Evolutionary conservation across 1,139 yeast species (phyloP).

Genomic region (Taphrina populina): DNA sequence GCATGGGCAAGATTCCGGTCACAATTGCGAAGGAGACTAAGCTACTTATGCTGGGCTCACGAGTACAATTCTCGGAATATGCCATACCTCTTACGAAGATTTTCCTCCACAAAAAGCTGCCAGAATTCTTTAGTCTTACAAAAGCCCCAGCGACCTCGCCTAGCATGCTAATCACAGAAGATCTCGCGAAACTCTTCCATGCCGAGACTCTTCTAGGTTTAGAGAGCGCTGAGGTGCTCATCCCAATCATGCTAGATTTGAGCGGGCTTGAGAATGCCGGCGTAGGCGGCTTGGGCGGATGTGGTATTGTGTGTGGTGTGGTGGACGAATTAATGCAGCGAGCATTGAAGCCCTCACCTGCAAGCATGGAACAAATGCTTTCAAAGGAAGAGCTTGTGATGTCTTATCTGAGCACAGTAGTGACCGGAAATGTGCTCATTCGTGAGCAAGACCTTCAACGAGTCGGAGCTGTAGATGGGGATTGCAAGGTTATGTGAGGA

Average conservation of each 20-base stretch:
- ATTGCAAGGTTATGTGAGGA: conserved; percentile 13
- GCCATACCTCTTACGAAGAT: conserved; percentile 7
- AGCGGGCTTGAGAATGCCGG: conserved; percentile 2
- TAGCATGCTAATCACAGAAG: conserved; percentile 3
- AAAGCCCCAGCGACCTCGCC: conserved; percentile 25
- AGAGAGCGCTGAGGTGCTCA: conserved; percentile 14
- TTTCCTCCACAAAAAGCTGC: conserved; percentile 8
- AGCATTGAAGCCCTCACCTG: conserved; percentile 4
- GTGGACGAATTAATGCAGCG: conserved; percentile 24
- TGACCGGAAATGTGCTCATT: conserved; percentile 23
- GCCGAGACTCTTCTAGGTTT: conserved; percentile 6
- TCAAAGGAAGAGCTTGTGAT: conserved; percentile 25
- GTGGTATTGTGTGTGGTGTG: conserved; percentile 31
- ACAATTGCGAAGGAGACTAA: conserved; percentile 3
- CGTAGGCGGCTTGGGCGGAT: conserved; percentile 26
- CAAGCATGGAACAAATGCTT: conserved; percentile 7
- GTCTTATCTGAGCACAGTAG: conserved; percentile 28
- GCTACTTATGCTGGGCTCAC: conserved; percentile 17
- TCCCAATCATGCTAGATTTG: conserved; percentile 26
- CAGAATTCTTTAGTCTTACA: conserved; percentile 21
- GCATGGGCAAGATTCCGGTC: conserved; percentile 23
- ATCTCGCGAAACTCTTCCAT: conserved; percentile 8
- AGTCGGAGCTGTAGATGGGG: conserved; percentile 7
- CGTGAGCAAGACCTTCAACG: conserved; percentile 18
- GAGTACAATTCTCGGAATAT: conserved; percentile 7